Base-by-base conservation (phyloP, 371 early-diverging fungal genomes). In the Mortierella polycephala region DNA sequence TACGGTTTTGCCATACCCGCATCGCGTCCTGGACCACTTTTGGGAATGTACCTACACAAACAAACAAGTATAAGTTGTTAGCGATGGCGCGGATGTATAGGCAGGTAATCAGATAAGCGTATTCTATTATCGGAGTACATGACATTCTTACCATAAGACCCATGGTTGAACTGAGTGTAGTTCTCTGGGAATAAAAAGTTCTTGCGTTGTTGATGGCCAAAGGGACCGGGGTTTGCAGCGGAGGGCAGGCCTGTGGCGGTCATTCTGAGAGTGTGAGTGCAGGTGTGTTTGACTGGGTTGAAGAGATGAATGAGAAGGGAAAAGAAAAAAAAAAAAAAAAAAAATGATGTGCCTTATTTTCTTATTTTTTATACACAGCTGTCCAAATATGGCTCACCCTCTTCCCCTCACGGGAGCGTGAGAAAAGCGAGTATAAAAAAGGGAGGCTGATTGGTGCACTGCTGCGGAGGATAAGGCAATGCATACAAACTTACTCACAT, bases 121-220 rank as follows among this genome's bases (percentile, higher is more conserved):
- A 7, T 2, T 12, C 13, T 40, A 20, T 14, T 2, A 30, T 30
- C 4, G 30, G 30, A 30, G 30, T 30, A 30, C 30, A 30, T 1
- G 30, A 4, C 30, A 30, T 39, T 30, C 0, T 49, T 69, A 54
- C 85, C 85, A 60, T 61, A 85, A 10, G 81, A 71, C 7, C 85
- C 85, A 21, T 85, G 83, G 62, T 85, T 85, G 49, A 83, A 68
- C 20, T 83, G 83, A 18, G 74, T 75, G 49, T 68, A 84, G n/a
- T 69, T 74, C 20, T 81, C 79, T 14, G 84, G 82, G 11, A 85
- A 62, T n/a, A 82, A 63, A 59, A 85, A 83, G 46, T 79, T 67
- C 44, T 69, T 47, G 20, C 83, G 79, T 52, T 72, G 53, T 45
- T 65, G 41, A 52, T 74, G 71, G 30, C 85, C 85, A 56, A 85